These are phyloP conservation scores for Prunus fruticosa DNA, from an alignment of 306 rosid genomes.

Conservation along the genomic window DNA sequence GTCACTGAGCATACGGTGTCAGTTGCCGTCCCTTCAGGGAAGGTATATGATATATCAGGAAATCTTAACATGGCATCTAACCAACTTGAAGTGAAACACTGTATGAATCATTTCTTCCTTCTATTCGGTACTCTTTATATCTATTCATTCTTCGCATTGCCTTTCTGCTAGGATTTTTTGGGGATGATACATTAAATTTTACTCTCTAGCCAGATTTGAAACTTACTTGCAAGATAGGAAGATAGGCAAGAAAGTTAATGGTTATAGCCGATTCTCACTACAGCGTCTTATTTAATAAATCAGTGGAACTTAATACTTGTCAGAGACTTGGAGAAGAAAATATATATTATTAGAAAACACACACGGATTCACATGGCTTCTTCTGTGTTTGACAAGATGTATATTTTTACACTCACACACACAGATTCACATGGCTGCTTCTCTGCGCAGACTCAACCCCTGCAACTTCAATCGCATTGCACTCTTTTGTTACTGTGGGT, in stretches of 20 bases:
- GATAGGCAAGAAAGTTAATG: not conserved
- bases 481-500: constrained; percentile 60
- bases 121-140: not conserved
- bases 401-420: not conserved
- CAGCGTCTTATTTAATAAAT: not conserved
- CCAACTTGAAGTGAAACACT: constrained; percentile 52
- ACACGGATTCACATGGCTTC: not conserved
- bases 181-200: not conserved
- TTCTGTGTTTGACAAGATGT: not conserved
- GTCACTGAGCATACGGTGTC: constrained; percentile 36
- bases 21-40: constrained; percentile 58
- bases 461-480: constrained; percentile 41
- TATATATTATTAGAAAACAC: not conserved
- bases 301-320: not conserved
- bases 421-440: not conserved
- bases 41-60: constrained; percentile 64
- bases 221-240: not conserved
- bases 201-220: not conserved
- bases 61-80: constrained; percentile 66
- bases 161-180: not conserved
- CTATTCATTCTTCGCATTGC: not conserved
- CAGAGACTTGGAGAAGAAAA: not conserved
- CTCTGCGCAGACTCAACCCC: constrained; percentile 48
- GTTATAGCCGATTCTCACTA: too few species aligned
- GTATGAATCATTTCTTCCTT: constrained; percentile 37